Percentiles rank a stretch among this genome's conserved stretches.
Evolutionary conservation across 352 stramenopile species (phyloP).

Genomic region (Pythium rishiriense): DNA sequence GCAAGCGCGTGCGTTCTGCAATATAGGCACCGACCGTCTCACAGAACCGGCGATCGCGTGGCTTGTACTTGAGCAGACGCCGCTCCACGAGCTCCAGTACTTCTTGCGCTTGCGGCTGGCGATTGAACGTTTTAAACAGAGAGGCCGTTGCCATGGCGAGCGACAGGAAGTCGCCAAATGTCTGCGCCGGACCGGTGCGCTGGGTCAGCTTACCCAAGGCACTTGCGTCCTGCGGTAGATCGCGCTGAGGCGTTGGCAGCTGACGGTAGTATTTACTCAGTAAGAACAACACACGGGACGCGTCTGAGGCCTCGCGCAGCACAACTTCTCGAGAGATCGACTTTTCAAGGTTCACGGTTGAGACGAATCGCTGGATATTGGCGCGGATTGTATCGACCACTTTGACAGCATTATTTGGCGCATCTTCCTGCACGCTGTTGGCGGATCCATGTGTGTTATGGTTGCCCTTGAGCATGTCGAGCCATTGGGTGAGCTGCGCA

Average conservation of each 20-base stretch:
- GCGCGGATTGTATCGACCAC: background rate
- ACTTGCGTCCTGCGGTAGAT: background rate
- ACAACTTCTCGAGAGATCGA: background rate
- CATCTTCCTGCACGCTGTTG: background rate
- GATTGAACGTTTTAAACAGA: background rate
- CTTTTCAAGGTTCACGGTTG: background rate
- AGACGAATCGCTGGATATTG: background rate
- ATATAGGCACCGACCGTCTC: background rate
- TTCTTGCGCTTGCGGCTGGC: background rate
- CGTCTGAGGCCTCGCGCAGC: constrained; percentile 1
- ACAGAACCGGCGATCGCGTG: background rate
- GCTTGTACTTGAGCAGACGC: constrained; percentile 8
- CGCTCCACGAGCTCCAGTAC: constrained; percentile 3
- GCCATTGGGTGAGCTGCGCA: background rate
- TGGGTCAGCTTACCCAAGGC: background rate
- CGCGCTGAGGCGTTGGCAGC: background rate
- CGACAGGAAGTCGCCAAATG: constrained; percentile 1
- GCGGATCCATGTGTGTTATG: too few species aligned
- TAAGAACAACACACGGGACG: background rate
- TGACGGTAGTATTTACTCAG: constrained; percentile 12
- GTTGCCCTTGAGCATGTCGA: background rate
- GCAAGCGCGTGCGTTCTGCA: background rate
- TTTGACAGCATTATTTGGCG: background rate
- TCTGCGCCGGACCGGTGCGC: background rate
- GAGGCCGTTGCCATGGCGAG: background rate